These are phyloP conservation scores for Pseudocercospora crystallina DNA, from an alignment of 2,329 filamentous ascomycete species.

Conservation along the genomic window DNA sequence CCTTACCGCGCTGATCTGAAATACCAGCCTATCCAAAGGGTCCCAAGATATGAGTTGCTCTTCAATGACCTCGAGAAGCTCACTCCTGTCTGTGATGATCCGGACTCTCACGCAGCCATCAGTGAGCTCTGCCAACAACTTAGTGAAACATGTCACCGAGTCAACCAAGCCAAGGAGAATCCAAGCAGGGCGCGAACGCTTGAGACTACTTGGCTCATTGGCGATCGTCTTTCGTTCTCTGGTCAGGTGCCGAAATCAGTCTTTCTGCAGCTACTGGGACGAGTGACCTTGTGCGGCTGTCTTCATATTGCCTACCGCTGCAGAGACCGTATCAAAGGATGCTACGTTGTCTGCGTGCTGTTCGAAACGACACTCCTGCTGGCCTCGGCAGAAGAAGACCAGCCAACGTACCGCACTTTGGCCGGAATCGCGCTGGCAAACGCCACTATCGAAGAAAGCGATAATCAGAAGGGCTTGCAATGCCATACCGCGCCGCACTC, in stretches of 20 bases:
- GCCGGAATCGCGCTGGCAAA: slow-evolving; percentile 70
- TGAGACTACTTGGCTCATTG: slow-evolving; percentile 80
- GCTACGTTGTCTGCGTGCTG: slow-evolving; percentile 82
- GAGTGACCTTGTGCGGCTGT: slow-evolving; percentile 77
- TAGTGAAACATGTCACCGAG: slow-evolving; percentile 71
- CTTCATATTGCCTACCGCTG: slow-evolving; percentile 82
- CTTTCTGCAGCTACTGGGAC: slow-evolving; percentile 73
- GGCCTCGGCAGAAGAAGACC: slow-evolving; percentile 64
- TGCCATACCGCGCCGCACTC: slow-evolving; percentile 83
- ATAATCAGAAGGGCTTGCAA: slow-evolving; percentile 78
- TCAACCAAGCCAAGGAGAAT: slow-evolving; percentile 83
- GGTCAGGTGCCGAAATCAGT: slow-evolving; percentile 60
- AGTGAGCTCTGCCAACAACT: slow-evolving; percentile 70
- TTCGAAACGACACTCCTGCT: slow-evolving; percentile 79
- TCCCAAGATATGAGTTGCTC: slow-evolving; percentile 87
- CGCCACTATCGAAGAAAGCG: slow-evolving; percentile 66
- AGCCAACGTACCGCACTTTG: slow-evolving; percentile 69
- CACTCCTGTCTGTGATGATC: slow-evolving; percentile 82
- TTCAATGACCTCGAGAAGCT: slow-evolving; percentile 80
- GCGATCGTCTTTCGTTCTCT: slow-evolving; percentile 75
- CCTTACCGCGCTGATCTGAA: background rate
- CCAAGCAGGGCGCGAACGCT: slow-evolving; percentile 67
- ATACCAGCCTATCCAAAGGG: slow-evolving; percentile 78
- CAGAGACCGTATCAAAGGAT: slow-evolving; percentile 64
- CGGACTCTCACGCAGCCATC: slow-evolving; percentile 76